Percentiles rank a stretch among this genome's conserved stretches.
Evolutionary conservation across 2,329 filamentous ascomycete species (phyloP).

Genomic region (Teratosphaeria viscida): DNA sequence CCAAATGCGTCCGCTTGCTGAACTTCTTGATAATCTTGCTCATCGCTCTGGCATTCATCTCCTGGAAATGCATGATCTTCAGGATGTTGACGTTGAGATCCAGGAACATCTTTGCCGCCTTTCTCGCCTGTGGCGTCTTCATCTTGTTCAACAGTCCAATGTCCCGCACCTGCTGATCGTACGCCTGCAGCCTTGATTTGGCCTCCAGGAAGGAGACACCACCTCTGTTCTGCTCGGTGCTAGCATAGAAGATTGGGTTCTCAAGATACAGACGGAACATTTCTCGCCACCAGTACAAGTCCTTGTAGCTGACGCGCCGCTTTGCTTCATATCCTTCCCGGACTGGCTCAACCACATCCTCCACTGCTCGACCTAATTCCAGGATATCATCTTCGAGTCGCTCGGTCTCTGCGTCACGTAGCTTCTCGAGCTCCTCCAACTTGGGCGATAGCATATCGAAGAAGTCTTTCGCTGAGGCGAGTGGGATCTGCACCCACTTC

Average conservation of each 20-base stretch:
- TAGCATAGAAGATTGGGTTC: slow-evolving; percentile 72
- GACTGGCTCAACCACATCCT: slow-evolving; percentile 53
- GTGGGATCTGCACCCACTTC: slow-evolving; percentile 56
- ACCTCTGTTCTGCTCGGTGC: slow-evolving; percentile 55
- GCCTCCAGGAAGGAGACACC: slow-evolving; percentile 59
- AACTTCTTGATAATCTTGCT: slow-evolving; percentile 87
- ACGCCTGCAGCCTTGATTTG: slow-evolving; percentile 57
- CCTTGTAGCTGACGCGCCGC: slow-evolving; percentile 29
- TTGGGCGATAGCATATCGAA: slow-evolving; percentile 66
- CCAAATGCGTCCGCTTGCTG: slow-evolving; percentile 71
- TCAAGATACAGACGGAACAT: slow-evolving; percentile 77
- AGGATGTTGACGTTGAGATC: slow-evolving; percentile 64
- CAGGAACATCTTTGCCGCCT: slow-evolving; percentile 59
- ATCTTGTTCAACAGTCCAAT: slow-evolving; percentile 51
- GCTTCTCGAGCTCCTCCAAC: slow-evolving; percentile 54
- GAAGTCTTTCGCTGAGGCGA: slow-evolving; percentile 69
- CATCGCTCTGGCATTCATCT: slow-evolving; percentile 69
- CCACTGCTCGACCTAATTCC: slow-evolving; percentile 54
- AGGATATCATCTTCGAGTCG: slow-evolving; percentile 54
- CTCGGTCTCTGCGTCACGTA: slow-evolving; percentile 57
- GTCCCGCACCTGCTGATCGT: slow-evolving; percentile 56
- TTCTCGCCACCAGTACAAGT: slow-evolving; percentile 66
- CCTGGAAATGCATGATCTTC: slow-evolving; percentile 72
- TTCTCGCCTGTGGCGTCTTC: slow-evolving; percentile 54
- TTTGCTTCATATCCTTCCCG: slow-evolving; percentile 36